Base-by-base conservation (phyloP, 2,329 filamentous ascomycete species). In the Alternaria gaisen region DNA sequence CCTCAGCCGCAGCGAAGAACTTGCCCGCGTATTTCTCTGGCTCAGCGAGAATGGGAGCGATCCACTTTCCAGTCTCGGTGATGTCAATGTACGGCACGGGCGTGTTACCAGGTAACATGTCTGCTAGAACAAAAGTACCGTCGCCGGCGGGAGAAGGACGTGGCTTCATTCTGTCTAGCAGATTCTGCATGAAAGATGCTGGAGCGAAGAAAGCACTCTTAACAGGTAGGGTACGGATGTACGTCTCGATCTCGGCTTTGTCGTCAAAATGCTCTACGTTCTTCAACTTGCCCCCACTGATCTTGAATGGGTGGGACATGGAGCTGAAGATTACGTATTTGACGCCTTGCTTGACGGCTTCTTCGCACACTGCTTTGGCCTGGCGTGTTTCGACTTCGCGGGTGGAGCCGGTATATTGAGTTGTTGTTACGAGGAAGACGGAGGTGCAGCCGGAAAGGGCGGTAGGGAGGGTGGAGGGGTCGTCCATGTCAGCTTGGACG, bases 241-340 rank as follows among this genome's bases (percentile, higher is more conserved):
- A 86, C n/a, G 79, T 66, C 65, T 87, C 86, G 0, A 86, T 81
- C 12, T 82, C 76, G 20, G 85, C 86, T 71, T 89, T 89, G 71
- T 74, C 78, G 72, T 89, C 87, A 61, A 88, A 89, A 64, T 86
- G 83, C 61, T 80, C 64, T 3, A 80, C 77, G 24, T 77, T 65
- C 18, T 60, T 70, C 11, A 80, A 68, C 16, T 71, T 73, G 5
- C 80, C 80, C n/a, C 62, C 55, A 0, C 71, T 71, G 41, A 80
- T 70, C 28, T 70, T 62, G 16, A 24, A 41, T 0, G 75, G 67
- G 55, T 72, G 65, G 4, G 66, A 60, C 71, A 77, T 68, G 6
- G 72, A 72, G 46, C 74, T 78, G 64, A 70, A 83, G 61, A 83
- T 77, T 16, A 81, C 70, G 58, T 81, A 80, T 34, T 74, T 61